These are phyloP conservation scores for Pythium aquatile DNA, from an alignment of 352 stramenopile species.

Conservation along the genomic window DNA sequence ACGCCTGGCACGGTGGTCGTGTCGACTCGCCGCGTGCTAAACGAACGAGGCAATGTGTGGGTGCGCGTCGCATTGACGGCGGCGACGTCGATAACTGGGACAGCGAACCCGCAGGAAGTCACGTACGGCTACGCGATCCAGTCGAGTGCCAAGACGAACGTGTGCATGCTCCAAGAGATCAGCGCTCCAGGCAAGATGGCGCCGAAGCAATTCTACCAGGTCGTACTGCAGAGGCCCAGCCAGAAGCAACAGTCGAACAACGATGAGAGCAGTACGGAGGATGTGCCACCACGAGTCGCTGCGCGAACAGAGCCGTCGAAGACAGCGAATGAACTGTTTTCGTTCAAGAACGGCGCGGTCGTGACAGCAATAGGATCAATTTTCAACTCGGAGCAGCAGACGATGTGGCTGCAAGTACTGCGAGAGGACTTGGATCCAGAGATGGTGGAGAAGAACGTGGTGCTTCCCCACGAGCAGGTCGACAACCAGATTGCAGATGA, in stretches of 20 bases:
- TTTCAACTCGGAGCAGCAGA: slow-evolving; percentile 44
- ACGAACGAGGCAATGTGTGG: slow-evolving; percentile 60
- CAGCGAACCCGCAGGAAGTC: slow-evolving; percentile 36
- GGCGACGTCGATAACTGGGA: slow-evolving; percentile 2
- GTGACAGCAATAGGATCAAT: slow-evolving; percentile 53
- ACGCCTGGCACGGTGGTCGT: slow-evolving; percentile 49
- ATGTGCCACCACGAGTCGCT: slow-evolving; percentile 21
- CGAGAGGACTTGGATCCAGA: slow-evolving; percentile 43
- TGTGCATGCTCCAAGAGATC: slow-evolving; percentile 76
- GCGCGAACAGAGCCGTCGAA: slow-evolving; percentile 38
- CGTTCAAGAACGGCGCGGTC: slow-evolving; percentile 47
- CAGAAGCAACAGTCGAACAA: background rate
- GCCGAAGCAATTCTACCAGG: slow-evolving; percentile 57
- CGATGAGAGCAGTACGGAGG: background rate
- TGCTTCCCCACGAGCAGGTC: slow-evolving; percentile 33
- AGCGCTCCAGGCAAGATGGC: slow-evolving; percentile 50
- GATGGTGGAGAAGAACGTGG: slow-evolving; percentile 33
- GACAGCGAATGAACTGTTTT: slow-evolving; percentile 49
- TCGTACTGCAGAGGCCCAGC: slow-evolving; percentile 20
- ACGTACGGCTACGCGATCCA: slow-evolving; percentile 73
- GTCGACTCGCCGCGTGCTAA: slow-evolving; percentile 53
- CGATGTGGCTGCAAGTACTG: slow-evolving; percentile 68
- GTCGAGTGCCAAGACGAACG: slow-evolving; percentile 75
- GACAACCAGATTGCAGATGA: slow-evolving; percentile 27
- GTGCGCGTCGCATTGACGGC: slow-evolving; percentile 46